A percentile compares a stretch with the other conserved stretches of the same genome.
phyloP scores from a whole-genome alignment of 1,284 basidiomycete genomes.

The Ustilago hordei region DNA sequence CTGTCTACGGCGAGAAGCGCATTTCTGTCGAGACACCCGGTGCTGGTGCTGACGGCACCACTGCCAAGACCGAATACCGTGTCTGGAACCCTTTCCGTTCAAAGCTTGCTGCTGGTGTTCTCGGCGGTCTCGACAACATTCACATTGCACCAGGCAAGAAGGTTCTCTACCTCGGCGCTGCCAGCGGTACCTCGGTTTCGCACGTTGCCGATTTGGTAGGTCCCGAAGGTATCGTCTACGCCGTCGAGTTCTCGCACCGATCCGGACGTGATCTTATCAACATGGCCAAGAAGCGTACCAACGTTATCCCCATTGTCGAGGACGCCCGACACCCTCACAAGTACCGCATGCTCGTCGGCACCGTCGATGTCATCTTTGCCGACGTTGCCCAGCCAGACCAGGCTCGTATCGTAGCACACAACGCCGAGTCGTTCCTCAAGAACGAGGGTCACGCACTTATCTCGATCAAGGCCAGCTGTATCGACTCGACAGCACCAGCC shows the following conservation, averaged over 20 bases:
- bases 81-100: slow-evolving; percentile 99
- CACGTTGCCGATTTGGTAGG: slow-evolving; percentile 99
- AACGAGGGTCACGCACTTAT: slow-evolving; percentile 92
- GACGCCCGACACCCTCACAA: slow-evolving; percentile 86
- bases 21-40: slow-evolving; percentile 74
- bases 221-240: slow-evolving; percentile 95
- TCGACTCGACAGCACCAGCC: slow-evolving; percentile 92
- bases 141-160: slow-evolving; percentile 94
- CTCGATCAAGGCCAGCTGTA: slow-evolving; percentile 99
- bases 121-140: slow-evolving; percentile 94
- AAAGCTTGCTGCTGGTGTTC: slow-evolving; percentile 95
- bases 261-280: slow-evolving; percentile 97
- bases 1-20: slow-evolving; percentile 95
- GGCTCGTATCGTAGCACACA: slow-evolving; percentile 82
- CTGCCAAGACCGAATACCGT: slow-evolving; percentile 90
- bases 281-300: slow-evolving; percentile 99
- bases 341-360: slow-evolving; percentile 68
- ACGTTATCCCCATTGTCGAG: slow-evolving; percentile 98
- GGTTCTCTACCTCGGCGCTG: slow-evolving; percentile 97
- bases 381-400: slow-evolving; percentile 99
- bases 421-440: slow-evolving; percentile 96
- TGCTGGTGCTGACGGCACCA: slow-evolving; percentile 75
- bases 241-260: slow-evolving; percentile 96
- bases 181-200: slow-evolving; percentile 93
- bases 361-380: slow-evolving; percentile 76